Conservation (phyloP, 2,329 filamentous ascomycete species). For the Pezicula carpinea region DNA sequence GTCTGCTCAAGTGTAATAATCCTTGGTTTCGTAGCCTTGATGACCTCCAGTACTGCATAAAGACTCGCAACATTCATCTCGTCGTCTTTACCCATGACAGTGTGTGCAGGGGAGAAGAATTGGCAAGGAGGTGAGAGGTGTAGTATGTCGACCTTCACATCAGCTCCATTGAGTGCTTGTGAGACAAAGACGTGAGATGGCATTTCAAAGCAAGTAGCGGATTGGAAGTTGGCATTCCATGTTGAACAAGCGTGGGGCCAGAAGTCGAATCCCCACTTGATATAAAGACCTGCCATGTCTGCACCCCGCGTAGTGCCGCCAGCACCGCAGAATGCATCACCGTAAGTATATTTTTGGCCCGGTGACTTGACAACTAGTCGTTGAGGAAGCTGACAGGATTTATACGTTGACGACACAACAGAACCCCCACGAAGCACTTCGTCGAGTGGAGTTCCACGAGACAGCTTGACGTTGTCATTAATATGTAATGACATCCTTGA, state of each 20-base stretch:
- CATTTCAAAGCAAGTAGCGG: constrained; percentile 41
- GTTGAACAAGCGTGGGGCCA: constrained; percentile 23
- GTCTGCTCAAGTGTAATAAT: constrained; percentile 78
- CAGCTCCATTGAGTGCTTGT: not conserved
- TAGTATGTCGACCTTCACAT: constrained; percentile 56
- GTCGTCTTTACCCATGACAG: constrained; percentile 51
- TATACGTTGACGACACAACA: too few species aligned
- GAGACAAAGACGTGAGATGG: constrained; percentile 46
- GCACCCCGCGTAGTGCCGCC: constrained; percentile 69
- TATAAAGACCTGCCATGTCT: constrained; percentile 47
- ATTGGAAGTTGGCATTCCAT: constrained; percentile 23
- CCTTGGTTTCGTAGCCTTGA: constrained; percentile 57
- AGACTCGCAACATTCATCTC: constrained; percentile 62
- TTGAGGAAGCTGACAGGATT: too few species aligned
- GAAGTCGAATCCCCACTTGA: constrained; percentile 62
- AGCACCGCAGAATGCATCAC: constrained; percentile 69
- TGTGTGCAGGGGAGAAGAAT: constrained; percentile 69
- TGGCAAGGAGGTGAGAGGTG: constrained; percentile 79
- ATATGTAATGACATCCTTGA: too few species aligned
- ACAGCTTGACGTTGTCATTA: too few species aligned
- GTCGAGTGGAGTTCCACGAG: too few species aligned
- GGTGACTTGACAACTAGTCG: constrained; percentile 17
- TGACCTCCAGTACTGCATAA: constrained; percentile 48
- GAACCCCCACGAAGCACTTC: too few species aligned
- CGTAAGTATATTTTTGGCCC: constrained; percentile 57